phyloP scores from a whole-genome alignment of 768 basidiomycete genomes.

The Auricularia sp. region DNA sequence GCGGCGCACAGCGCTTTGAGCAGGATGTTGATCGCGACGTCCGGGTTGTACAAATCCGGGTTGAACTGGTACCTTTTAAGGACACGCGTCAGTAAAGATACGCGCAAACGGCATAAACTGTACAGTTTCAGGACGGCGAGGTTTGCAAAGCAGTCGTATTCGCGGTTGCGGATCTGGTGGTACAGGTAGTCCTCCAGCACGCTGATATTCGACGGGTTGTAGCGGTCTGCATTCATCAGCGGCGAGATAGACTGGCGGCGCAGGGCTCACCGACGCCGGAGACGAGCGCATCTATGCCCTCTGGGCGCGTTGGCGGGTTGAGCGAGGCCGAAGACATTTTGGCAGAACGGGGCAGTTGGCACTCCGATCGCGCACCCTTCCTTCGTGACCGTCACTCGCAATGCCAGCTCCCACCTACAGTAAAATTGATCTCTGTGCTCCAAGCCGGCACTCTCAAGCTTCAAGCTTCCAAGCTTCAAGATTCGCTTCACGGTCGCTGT shows the following conservation, averaged over 20 bases:
- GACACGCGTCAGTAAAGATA: constrained; percentile 4
- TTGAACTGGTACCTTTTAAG: constrained; percentile 85
- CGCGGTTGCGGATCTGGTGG: constrained; percentile 81
- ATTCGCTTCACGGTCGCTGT: too few relatives aligned
- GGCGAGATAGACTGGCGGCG: not conserved
- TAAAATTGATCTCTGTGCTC: too few relatives aligned
- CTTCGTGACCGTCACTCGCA: not conserved
- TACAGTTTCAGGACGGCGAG: constrained; percentile 90
- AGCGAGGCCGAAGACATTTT: constrained; percentile 56
- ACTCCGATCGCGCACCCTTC: not conserved
- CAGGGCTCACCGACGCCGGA: constrained; percentile 69
- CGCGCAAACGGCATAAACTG: constrained; percentile 14
- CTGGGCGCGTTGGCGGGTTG: constrained; percentile 66
- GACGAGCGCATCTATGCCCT: constrained; percentile 83
- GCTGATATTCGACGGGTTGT: constrained; percentile 89
- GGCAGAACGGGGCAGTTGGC: not conserved
- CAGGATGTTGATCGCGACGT: constrained; percentile 90
- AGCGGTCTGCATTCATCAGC: constrained; percentile 56
- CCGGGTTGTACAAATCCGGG: constrained; percentile 82
- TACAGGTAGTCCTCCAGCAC: constrained; percentile 96
- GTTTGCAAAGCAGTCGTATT: constrained; percentile 93
- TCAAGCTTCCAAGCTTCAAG: too few relatives aligned
- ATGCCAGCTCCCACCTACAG: too few relatives aligned
- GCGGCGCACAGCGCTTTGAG: constrained; percentile 80
- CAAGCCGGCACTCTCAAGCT: too few relatives aligned